Percentiles rank a stretch among this genome's conserved stretches.
Evolutionary conservation across 495 filamentous ascomycete species (phyloP).

Genomic region (Trypethelium eluteriae): DNA sequence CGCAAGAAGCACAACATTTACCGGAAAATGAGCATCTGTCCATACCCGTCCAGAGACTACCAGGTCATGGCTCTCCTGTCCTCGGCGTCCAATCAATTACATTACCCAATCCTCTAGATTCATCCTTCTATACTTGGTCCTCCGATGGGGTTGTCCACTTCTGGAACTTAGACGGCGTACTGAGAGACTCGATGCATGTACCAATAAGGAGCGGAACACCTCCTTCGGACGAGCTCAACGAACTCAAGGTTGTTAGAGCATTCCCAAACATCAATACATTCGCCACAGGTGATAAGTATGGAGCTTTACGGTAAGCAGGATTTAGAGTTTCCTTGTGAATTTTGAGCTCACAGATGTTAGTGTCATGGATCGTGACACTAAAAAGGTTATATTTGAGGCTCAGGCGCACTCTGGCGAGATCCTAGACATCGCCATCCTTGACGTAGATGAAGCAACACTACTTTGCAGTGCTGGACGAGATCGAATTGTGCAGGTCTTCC

Average conservation of each 20-base stretch:
- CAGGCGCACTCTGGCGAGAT: constrained; percentile 86
- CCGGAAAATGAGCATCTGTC: background rate
- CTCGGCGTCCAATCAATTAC: constrained; percentile 62
- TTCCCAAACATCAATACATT: constrained; percentile 55
- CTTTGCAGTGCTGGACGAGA: constrained; percentile 79
- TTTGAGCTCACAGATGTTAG: constrained; percentile 25
- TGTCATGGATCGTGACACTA: constrained; percentile 38
- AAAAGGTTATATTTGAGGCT: constrained; percentile 51
- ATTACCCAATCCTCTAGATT: constrained; percentile 47
- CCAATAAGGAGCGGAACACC: constrained; percentile 57
- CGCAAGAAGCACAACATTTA: background rate
- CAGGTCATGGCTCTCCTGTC: constrained; percentile 71
- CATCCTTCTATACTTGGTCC: constrained; percentile 84
- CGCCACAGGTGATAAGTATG: constrained; percentile 75
- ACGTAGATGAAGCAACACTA: constrained; percentile 47
- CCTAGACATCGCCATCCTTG: constrained; percentile 65
- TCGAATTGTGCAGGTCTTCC: constrained; percentile 82
- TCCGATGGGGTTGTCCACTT: constrained; percentile 66
- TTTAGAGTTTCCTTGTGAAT: background rate
- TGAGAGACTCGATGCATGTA: constrained; percentile 54
- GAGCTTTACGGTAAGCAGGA: constrained; percentile 58
- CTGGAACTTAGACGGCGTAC: constrained; percentile 69
- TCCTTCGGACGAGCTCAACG: constrained; percentile 55
- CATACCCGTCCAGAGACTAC: constrained; percentile 33
- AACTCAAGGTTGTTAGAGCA: constrained; percentile 62